Evolutionary conservation across 352 stramenopile genomes (phyloP), one percentile per base, ranked within the genome.

Genomic region (Aphanomyces astaci): DNA sequence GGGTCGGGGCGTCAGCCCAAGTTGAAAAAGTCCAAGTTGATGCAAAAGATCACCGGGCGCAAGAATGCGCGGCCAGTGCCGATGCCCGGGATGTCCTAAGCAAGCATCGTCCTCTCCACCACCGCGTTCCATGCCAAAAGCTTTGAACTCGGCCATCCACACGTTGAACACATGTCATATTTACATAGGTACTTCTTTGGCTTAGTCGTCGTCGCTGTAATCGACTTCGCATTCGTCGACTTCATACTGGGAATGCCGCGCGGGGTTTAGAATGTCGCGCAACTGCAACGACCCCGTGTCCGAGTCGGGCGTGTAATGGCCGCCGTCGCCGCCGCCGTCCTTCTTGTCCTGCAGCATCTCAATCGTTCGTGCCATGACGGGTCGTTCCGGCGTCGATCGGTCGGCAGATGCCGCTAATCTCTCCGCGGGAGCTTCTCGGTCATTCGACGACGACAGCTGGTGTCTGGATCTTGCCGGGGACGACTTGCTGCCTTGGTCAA

Each of bases 11-110:
- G 60, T 24, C 60, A 67, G 33, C 60, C 60, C 43, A 67, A 59
- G 60, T 17, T 67, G 27, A 67, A 67, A 19, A 67, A 67, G 48
- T 67, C 60, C 45, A 67, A 59, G 31, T 39, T 67, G 22, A 55
- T 67, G 60, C 60, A 67, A 60, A 67, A 67, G 45, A 30, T 67
- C 40, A 67, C 60, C 2, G 60, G 60, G 2, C 43, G 60, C 2
- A 67, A 67, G 60, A 67, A 67, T 39, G 60, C 28, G 4, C 60
- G 60, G 52, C 60, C 60, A 22, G 48, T 55, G n/a, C 48, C 48
- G 27, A 55, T 55, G 48, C 48, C 48, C n/a, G 48, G 48, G 10
- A 55, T 55, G 48, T 55, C n/a, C 10, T 55, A 30, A 22, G 10
- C n/a, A n/a, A n/a, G n/a, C n/a, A n/a, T n/a, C n/a, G n/a, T n/a